Conservation (phyloP, 1,284 basidiomycete genomes). For the Entoloma clypeatum region DNA sequence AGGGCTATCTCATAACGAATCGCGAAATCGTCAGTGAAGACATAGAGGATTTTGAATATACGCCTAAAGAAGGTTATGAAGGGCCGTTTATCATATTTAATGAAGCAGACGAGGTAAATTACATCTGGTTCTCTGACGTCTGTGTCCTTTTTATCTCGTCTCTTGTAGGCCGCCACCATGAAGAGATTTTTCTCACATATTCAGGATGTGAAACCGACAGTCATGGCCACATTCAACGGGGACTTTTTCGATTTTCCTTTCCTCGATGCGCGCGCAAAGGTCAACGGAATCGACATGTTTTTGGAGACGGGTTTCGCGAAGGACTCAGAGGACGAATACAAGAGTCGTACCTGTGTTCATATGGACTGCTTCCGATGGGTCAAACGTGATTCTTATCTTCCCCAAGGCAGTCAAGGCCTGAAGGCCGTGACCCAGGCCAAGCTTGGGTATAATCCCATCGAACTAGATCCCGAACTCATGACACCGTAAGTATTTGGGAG, state of each 20-base stretch:
- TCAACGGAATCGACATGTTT: slow-evolving; percentile 96
- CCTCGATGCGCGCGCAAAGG: slow-evolving; percentile 83
- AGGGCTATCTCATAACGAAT: slow-evolving; percentile 97
- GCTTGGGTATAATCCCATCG: slow-evolving; percentile 95
- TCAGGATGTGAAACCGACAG: slow-evolving; percentile 89
- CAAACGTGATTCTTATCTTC: slow-evolving; percentile 98
- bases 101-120: slow-evolving; percentile 82
- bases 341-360: slow-evolving; percentile 90
- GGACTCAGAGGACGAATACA: slow-evolving; percentile 95
- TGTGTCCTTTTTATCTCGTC: slow-evolving; percentile 5
- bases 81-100: slow-evolving; percentile 98
- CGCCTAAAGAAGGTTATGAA: slow-evolving; percentile 96
- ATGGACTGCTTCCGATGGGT: slow-evolving; percentile 99
- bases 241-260: slow-evolving; percentile 99
- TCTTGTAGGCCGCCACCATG: slow-evolving; percentile 70
- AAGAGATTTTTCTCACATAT: slow-evolving; percentile 93
- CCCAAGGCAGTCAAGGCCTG: slow-evolving; percentile 97
- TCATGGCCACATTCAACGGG: slow-evolving; percentile 98
- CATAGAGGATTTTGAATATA: slow-evolving; percentile 99
- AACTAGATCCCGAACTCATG: slow-evolving; percentile 98
- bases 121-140: background rate
- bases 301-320: slow-evolving; percentile 90
- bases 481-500: slow-evolving; percentile 72
- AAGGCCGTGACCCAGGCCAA: slow-evolving; percentile 98
- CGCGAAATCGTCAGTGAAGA: slow-evolving; percentile 97